phyloP scores from a whole-genome alignment of 805 yeast species.

The Brettanomyces naardenensis region DNA sequence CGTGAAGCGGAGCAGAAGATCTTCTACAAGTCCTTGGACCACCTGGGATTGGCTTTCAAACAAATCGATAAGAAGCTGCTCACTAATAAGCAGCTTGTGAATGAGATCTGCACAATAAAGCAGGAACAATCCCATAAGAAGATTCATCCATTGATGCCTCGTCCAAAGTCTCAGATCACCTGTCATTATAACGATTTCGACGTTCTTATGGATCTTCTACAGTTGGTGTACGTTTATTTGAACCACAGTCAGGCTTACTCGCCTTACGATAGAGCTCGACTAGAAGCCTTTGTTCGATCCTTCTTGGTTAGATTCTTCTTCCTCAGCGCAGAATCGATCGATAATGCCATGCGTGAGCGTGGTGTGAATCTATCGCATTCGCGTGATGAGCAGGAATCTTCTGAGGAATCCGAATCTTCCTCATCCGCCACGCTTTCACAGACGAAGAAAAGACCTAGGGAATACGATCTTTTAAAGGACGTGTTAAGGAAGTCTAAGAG shows the following conservation, averaged over 20 bases:
- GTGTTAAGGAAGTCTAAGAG: conserved; percentile 41
- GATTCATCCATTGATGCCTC: conserved; percentile 77
- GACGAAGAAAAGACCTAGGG: conserved; percentile 38
- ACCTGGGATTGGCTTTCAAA: conserved; percentile 90
- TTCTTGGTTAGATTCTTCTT: conserved; percentile 70
- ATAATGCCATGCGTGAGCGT: conserved; percentile 5
- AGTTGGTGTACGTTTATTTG: conserved; percentile 59
- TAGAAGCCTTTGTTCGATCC: conserved; percentile 60
- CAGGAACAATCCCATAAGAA: conserved; percentile 86
- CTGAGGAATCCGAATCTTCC: conserved; percentile 1
- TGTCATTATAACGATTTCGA: conserved; percentile 59
- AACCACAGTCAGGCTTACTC: conserved; percentile 69
- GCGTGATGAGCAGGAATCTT: conserved; percentile 6
- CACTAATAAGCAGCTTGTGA: conserved; percentile 82
- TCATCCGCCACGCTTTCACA: conserved; percentile 18
- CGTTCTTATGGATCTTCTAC: conserved; percentile 66
- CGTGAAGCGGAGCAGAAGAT: conserved; percentile 96
- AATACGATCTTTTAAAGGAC: conserved; percentile 54
- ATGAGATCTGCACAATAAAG: conserved; percentile 88
- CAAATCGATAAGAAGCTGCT: conserved; percentile 91
- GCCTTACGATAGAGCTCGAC: conserved; percentile 67
- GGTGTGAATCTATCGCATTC: not conserved
- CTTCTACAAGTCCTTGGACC: conserved; percentile 88
- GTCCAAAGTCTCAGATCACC: conserved; percentile 62
- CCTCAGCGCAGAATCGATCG: conserved; percentile 39